These are phyloP conservation scores for Myxozyma nipponensis DNA, from an alignment of 805 yeast species.

Conservation along the genomic window DNA sequence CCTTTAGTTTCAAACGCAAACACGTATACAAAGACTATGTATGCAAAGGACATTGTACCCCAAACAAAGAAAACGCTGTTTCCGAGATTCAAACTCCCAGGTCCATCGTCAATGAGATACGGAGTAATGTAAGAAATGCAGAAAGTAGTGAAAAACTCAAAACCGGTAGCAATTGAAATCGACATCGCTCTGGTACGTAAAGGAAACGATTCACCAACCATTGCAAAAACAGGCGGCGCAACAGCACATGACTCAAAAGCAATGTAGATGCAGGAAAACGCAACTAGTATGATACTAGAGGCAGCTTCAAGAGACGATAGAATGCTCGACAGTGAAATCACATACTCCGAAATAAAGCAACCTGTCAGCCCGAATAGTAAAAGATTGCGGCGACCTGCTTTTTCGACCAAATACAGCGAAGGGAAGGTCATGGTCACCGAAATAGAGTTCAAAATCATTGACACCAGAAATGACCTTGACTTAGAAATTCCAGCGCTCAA, in stretches of 20 bases:
- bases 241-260: slow-evolving; percentile 77
- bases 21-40: slow-evolving; percentile 55
- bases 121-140: slow-evolving; percentile 37
- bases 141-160: slow-evolving; percentile 17
- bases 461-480: slow-evolving; percentile 60
- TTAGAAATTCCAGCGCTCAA: slow-evolving; percentile 53
- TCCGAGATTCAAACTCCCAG: slow-evolving; percentile 19
- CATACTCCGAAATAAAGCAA: slow-evolving; percentile 61
- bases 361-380: slow-evolving; percentile 69
- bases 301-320: slow-evolving; percentile 23
- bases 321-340: slow-evolving; percentile 65
- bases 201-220: slow-evolving; percentile 24
- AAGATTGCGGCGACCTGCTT: slow-evolving; percentile 71
- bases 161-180: slow-evolving; percentile 17
- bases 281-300: slow-evolving; percentile 49
- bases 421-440: slow-evolving; percentile 79
- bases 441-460: slow-evolving; percentile 75
- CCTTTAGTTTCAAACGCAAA: slow-evolving; percentile 65
- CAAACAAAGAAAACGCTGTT: slow-evolving; percentile 39
- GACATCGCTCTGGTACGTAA: slow-evolving; percentile 22
- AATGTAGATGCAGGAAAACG: slow-evolving; percentile 57
- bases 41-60: slow-evolving; percentile 63
- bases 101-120: slow-evolving; percentile 40
- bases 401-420: slow-evolving; percentile 73
- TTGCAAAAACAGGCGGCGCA: slow-evolving; percentile 66